phyloP scores from a whole-genome alignment of 805 yeast genomes.

The Lachancea sp. region DNA sequence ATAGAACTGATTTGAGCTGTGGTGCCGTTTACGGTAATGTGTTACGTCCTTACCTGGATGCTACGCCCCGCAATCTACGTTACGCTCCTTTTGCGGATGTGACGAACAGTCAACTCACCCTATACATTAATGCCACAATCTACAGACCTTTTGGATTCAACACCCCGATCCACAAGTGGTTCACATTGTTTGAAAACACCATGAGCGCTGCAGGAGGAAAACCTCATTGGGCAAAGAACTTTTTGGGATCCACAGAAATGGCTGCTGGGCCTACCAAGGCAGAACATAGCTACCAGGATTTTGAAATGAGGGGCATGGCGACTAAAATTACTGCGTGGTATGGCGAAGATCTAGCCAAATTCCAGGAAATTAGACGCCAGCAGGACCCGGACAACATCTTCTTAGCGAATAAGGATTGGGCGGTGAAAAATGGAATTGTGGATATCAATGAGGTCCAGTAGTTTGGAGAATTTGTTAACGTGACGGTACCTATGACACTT shows the following conservation, averaged over 20 bases:
- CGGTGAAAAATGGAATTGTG: slow-evolving; percentile 67
- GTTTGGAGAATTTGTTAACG: too few relatives aligned
- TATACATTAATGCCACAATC: slow-evolving; percentile 90
- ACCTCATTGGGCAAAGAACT: slow-evolving; percentile 99
- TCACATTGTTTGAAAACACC: slow-evolving; percentile 69
- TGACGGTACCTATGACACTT: too few relatives aligned
- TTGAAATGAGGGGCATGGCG: slow-evolving; percentile 76
- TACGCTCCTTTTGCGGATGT: slow-evolving; percentile 43
- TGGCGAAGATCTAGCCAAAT: slow-evolving; percentile 59
- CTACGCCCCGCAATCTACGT: slow-evolving; percentile 56
- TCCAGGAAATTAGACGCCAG: slow-evolving; percentile 55
- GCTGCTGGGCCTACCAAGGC: slow-evolving; percentile 28
- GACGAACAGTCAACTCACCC: slow-evolving; percentile 68
- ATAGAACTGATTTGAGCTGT: slow-evolving; percentile 46
- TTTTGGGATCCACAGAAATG: slow-evolving; percentile 50
- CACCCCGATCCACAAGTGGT: slow-evolving; percentile 77
- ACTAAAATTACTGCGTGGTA: slow-evolving; percentile 69
- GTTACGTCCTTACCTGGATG: slow-evolving; percentile 74
- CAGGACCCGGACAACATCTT: slow-evolving; percentile 82
- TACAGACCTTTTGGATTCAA: slow-evolving; percentile 84
- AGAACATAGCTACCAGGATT: slow-evolving; percentile 43
- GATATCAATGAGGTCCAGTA: slow-evolving; percentile 17
- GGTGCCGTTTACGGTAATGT: slow-evolving; percentile 86
- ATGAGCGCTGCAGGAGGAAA: slow-evolving; percentile 77
- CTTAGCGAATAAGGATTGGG: slow-evolving; percentile 74